These are phyloP conservation scores for Salicornia ramosissima DNA, from an alignment of 148 eudicot species.

Conservation along the genomic window DNA sequence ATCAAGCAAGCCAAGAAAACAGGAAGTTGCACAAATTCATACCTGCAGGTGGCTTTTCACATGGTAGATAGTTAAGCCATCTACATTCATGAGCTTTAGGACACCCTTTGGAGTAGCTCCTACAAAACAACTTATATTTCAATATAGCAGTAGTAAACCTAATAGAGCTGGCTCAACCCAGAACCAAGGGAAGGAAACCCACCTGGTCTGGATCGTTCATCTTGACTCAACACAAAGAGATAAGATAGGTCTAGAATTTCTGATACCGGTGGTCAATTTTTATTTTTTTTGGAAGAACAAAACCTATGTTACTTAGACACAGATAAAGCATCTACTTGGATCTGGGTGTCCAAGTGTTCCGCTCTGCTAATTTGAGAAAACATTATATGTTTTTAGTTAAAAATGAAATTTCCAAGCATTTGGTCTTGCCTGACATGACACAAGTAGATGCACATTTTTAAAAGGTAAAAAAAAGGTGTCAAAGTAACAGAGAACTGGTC, in stretches of 20 bases:
- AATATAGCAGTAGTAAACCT: slow-evolving; percentile 2
- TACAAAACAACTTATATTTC: slow-evolving; percentile 20
- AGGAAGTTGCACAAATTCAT: slow-evolving; percentile 11
- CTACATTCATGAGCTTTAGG: slow-evolving; percentile 67
- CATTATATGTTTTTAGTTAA: too few relatives aligned
- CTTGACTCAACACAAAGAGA: not conserved
- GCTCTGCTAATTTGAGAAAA: too few relatives aligned
- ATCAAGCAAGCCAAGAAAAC: too few relatives aligned
- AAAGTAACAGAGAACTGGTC: too few relatives aligned
- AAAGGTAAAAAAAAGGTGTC: too few relatives aligned
- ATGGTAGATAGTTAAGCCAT: slow-evolving; percentile 71
- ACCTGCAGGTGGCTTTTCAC: slow-evolving; percentile 89
- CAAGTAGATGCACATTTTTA: too few relatives aligned
- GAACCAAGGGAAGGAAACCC: not conserved
- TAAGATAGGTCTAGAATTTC: not conserved
- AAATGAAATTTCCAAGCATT: too few relatives aligned
- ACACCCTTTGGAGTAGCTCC: slow-evolving; percentile 86
- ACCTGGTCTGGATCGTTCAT: not conserved
- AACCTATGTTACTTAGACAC: too few relatives aligned
- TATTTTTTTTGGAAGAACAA: too few relatives aligned
- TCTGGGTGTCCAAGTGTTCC: too few relatives aligned
- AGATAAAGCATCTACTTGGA: too few relatives aligned
- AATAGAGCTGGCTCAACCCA: not conserved
- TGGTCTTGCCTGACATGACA: too few relatives aligned
- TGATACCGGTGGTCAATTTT: not conserved